A percentile compares a stretch with the other conserved stretches of the same genome.
Conservation (phyloP, 768 basidiomycete genomes). For the Asterophora parasitica region DNA sequence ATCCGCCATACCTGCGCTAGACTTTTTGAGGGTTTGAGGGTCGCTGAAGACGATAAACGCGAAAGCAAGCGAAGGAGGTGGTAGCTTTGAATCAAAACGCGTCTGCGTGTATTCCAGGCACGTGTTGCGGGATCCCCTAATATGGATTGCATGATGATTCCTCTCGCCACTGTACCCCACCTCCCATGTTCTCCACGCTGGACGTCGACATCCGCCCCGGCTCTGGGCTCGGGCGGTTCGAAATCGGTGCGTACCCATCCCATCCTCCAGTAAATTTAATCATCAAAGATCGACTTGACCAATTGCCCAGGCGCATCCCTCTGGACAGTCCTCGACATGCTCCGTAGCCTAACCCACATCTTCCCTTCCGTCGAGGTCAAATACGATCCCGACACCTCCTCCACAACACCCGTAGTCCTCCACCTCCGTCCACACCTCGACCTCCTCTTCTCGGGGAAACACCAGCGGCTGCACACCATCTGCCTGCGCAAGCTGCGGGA, state of each 20-base stretch:
- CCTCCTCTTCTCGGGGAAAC: conserved; percentile 75
- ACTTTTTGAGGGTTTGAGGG: neutral
- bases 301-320: conserved; percentile 57
- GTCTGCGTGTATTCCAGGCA: conserved; percentile 3
- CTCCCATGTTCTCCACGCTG: conserved; percentile 57
- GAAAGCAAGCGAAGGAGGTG: neutral
- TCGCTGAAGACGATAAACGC: neutral
- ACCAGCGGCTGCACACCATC: conserved; percentile 78
- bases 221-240: conserved; percentile 70
- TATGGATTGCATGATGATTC: conserved; percentile 3
- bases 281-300: neutral
- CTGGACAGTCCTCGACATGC: conserved; percentile 69
- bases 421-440: conserved; percentile 80
- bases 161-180: conserved; percentile 4
- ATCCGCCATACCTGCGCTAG: conserved; percentile 33
- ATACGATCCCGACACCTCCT: conserved; percentile 68
- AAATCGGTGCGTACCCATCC: conserved; percentile 46
- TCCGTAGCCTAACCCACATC: conserved; percentile 58
- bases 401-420: conserved; percentile 69
- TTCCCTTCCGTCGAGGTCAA: conserved; percentile 84
- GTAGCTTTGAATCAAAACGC: conserved; percentile 5
- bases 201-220: conserved; percentile 78
- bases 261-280: neutral
- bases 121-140: conserved; percentile 12
- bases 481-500: conserved; percentile 65